Evolutionary conservation across 2,329 filamentous ascomycete genomes (phyloP).

Genomic region (Epichloe scottii): DNA sequence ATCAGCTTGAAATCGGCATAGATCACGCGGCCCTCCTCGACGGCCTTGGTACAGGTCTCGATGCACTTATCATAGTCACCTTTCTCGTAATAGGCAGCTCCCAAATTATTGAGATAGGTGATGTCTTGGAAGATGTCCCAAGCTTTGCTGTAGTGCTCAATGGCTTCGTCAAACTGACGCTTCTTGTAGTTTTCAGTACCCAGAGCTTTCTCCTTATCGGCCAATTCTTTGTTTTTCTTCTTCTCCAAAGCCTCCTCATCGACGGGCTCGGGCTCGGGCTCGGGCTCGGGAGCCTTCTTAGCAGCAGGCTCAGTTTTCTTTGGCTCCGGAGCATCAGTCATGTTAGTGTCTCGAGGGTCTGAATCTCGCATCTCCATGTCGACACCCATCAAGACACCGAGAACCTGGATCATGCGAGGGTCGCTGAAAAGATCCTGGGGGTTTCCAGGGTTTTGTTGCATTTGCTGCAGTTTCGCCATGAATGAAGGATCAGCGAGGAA

Average conservation of each 20-base stretch:
- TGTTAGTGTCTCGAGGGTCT: conserved; percentile 49
- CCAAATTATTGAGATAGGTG: conserved; percentile 92
- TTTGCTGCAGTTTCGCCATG: conserved; percentile 75
- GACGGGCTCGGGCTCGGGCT: conserved; percentile 48
- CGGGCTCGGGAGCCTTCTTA: conserved; percentile 44
- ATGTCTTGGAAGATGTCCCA: conserved; percentile 96
- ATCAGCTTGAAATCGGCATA: conserved; percentile 97
- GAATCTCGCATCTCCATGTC: conserved; percentile 55
- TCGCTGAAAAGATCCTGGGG: conserved; percentile 75
- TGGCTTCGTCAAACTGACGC: conserved; percentile 88
- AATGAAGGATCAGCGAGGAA: conserved; percentile 74
- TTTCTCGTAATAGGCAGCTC: conserved; percentile 91
- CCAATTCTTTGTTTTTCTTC: conserved; percentile 82
- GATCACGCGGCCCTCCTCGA: conserved; percentile 79
- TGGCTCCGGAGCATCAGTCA: conserved; percentile 52
- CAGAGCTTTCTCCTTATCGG: conserved; percentile 86
- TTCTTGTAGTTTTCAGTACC: conserved; percentile 98
- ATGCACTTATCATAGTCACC: conserved; percentile 84
- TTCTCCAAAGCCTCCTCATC: conserved; percentile 77
- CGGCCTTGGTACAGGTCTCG: conserved; percentile 73
- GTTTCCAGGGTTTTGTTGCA: conserved; percentile 70
- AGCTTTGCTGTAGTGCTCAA: conserved; percentile 85
- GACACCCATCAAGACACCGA: conserved; percentile 86
- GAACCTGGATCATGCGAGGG: conserved; percentile 83
- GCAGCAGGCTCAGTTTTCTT: conserved; percentile 29